Percentiles rank a stretch among this genome's conserved stretches.
These are phyloP conservation scores for Penicillium argentinense DNA, from an alignment of 495 filamentous ascomycete genomes.

Conservation along the genomic window DNA sequence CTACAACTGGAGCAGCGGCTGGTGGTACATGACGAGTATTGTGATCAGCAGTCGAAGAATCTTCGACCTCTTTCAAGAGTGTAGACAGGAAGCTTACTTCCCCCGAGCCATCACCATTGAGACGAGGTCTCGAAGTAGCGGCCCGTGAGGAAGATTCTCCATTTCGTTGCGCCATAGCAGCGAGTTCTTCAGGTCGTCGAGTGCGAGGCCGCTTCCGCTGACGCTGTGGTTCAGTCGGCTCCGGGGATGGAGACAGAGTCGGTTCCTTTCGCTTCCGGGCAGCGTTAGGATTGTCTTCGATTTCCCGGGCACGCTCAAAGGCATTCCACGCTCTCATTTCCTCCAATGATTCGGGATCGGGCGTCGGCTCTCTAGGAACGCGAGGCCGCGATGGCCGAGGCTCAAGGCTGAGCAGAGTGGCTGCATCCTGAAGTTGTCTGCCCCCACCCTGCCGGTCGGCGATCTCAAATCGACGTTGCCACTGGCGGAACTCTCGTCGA, in stretches of 20 bases:
- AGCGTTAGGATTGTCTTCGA: slow-evolving; percentile 52
- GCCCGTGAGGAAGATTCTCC: slow-evolving; percentile 49
- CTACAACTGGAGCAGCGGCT: slow-evolving; percentile 44
- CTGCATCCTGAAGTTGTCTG: slow-evolving; percentile 66
- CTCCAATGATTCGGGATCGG: slow-evolving; percentile 68
- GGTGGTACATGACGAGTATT: slow-evolving; percentile 46
- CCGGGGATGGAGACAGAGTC: slow-evolving; percentile 66
- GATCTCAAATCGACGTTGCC: slow-evolving; percentile 78
- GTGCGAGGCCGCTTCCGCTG: slow-evolving; percentile 85
- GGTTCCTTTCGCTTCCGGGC: slow-evolving; percentile 77
- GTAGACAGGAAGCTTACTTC: slow-evolving; percentile 75
- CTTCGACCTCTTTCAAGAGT: slow-evolving; percentile 83
- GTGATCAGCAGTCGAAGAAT: slow-evolving; percentile 57
- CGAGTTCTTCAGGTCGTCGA: slow-evolving; percentile 51
- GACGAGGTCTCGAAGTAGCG: slow-evolving; percentile 31
- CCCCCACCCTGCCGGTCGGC: slow-evolving; percentile 77
- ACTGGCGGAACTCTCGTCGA: slow-evolving; percentile 65
- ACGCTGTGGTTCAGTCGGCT: slow-evolving; percentile 64
- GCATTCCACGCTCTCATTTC: slow-evolving; percentile 86
- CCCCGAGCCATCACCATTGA: slow-evolving; percentile 33
- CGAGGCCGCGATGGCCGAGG: slow-evolving; percentile 46
- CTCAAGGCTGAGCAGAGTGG: slow-evolving; percentile 49
- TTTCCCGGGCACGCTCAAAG: slow-evolving; percentile 77
- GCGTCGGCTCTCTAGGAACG: slow-evolving; percentile 46
- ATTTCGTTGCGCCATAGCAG: slow-evolving; percentile 41